Evolutionary conservation across 106 monocot species (phyloP).

Genomic region (Dendrobium officinale): DNA sequence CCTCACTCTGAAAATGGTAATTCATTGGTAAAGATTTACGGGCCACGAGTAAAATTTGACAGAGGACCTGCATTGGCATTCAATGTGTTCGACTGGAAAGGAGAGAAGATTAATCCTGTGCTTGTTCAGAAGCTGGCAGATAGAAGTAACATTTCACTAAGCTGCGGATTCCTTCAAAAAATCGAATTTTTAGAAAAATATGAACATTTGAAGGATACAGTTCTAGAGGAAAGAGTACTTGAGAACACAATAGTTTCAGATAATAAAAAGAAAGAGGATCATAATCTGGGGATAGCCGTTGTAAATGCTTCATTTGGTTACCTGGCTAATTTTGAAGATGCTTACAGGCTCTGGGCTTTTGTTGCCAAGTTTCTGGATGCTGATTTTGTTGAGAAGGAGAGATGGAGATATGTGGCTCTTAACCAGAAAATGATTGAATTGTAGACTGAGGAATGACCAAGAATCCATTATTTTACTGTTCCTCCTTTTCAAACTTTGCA

Average conservation of each 20-base stretch:
- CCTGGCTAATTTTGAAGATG: slow-evolving; percentile 65
- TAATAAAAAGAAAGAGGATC: slow-evolving; percentile 11
- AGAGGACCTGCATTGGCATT: slow-evolving; percentile 66
- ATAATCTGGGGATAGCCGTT: slow-evolving; percentile 46
- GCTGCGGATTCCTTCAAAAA: slow-evolving; percentile 47
- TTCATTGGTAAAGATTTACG: slow-evolving; percentile 56
- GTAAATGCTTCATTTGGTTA: slow-evolving; percentile 70
- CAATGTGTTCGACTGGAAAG: slow-evolving; percentile 88
- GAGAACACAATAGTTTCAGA: slow-evolving; percentile 5
- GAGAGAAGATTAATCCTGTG: slow-evolving; percentile 60
- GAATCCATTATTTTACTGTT: background rate
- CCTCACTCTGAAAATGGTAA: slow-evolving; percentile 37
- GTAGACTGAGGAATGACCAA: slow-evolving; percentile 9
- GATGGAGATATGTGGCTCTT: slow-evolving; percentile 77
- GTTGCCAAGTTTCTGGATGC: slow-evolving; percentile 80
- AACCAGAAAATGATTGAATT: slow-evolving; percentile 81
- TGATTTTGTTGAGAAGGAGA: slow-evolving; percentile 87
- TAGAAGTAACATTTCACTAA: slow-evolving; percentile 61
- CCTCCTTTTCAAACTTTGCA: background rate
- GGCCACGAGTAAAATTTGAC: slow-evolving; percentile 66
- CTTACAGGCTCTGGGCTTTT: slow-evolving; percentile 75
- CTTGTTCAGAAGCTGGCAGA: slow-evolving; percentile 86
- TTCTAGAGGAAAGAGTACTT: slow-evolving; percentile 26
- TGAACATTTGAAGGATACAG: slow-evolving; percentile 19
- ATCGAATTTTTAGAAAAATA: slow-evolving; percentile 57